Base-by-base conservation (phyloP, 805 yeast species). In the Candida insectorum region DNA sequence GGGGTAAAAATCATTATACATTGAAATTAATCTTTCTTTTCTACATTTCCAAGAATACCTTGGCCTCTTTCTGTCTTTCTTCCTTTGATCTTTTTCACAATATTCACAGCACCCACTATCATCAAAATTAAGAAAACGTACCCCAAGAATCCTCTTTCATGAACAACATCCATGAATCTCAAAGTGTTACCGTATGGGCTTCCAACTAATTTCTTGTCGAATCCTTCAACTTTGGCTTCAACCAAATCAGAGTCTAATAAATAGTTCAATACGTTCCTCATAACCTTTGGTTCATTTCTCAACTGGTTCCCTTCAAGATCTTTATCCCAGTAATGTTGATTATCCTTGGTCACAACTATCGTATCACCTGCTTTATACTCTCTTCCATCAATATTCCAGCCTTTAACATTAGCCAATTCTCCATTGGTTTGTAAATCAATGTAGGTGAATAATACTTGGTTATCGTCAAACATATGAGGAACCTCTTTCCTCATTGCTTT, bases 291-390 rank as follows among this genome's bases (percentile, higher is more conserved):
- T 6, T 56, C 56, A 30, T 61, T 56, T 3, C 37, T 54, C 34
- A 77, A 52, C 11, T 36, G 30, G 0, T 49, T 39, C 0, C 80
- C 82, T 16, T 38, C 35, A 3, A 58, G 34, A 49, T 67, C 37
- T 55, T 45, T 33, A 43, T 61, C 45, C 63, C 68, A 41, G 34
- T 49, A 56, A 32, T 47, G 43, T 37, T 41, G 41, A 54, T 63
- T 52, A 60, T 72, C 69, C 41, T 69, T 69, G 20, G 67, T 58
- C 2, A 81, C 56, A 2, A 84, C 53, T 2, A 84, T 47, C 0
- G 75, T 62, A 50, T 82, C 85, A 5, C 89, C 91, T 2, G 58
- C 50, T 7, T 53, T 39, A 41, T 60, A 69, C 0, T 47, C 34
- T n/a, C 50, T 45, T 2, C 55, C 42, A 24, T 63, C 50, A 19